A percentile compares a stretch with the other conserved stretches of the same genome.
Conservation (phyloP, 75 land plant species). For the Sequoiadendron giganteum region DNA sequence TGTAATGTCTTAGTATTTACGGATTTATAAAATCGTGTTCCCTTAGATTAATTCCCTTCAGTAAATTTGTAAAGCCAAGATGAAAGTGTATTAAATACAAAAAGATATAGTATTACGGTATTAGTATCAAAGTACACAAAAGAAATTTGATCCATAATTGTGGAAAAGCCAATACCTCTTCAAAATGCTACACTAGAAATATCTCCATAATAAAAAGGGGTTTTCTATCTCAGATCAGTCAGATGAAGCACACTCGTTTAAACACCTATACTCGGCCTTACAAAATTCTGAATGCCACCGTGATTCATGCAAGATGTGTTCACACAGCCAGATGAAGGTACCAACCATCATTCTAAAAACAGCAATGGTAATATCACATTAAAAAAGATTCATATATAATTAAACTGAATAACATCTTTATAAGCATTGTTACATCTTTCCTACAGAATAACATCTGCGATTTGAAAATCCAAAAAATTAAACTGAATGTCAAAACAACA, state of each 20-base stretch:
- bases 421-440: no score
- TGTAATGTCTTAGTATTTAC: not conserved
- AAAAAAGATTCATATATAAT: not conserved
- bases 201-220: not conserved
- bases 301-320: not conserved
- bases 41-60: no score
- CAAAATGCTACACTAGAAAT: no score
- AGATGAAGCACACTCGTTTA: not conserved
- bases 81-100: not conserved
- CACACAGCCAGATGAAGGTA: not conserved
- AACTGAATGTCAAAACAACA: no score
- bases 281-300: not conserved
- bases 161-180: not conserved
- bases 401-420: no score
- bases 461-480: no score
- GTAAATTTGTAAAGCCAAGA: not conserved
- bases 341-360: not conserved
- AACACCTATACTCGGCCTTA: not conserved
- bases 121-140: not conserved
- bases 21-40: no score
- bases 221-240: not conserved
- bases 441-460: no score
- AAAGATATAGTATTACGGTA: not conserved
- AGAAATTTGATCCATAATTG: not conserved
- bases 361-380: not conserved